Percentiles rank a stretch among this genome's conserved stretches.
Conservation (phyloP, 371 early-diverging fungal genomes). For the Funneliformis caledonium region DNA sequence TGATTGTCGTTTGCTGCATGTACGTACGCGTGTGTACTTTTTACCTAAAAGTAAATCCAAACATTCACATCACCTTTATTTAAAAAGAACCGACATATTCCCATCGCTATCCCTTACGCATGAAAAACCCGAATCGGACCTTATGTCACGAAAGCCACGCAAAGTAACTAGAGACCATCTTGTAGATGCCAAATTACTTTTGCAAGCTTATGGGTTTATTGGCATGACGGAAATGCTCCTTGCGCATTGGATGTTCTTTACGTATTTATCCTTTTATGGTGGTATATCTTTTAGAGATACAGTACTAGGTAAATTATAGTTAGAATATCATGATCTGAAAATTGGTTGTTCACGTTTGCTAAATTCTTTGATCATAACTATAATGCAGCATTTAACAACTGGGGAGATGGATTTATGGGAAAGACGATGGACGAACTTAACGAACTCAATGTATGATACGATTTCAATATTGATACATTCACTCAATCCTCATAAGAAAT, state of each 20-base stretch:
- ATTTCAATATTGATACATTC: too few relatives aligned
- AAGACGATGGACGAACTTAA: constrained; percentile 53
- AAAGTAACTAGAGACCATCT: constrained; percentile 64
- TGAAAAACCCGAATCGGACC: constrained; percentile 66
- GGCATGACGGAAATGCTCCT: constrained; percentile 64
- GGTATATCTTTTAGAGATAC: constrained; percentile 41
- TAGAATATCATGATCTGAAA: too few relatives aligned
- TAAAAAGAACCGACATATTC: constrained; percentile 48
- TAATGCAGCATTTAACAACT: constrained; percentile 59
- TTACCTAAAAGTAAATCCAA: neutral
- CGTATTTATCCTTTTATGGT: constrained; percentile 56
- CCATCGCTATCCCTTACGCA: constrained; percentile 69
- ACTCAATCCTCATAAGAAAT: too few relatives aligned
- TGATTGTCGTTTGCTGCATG: constrained; percentile 62
- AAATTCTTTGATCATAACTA: constrained; percentile 50
- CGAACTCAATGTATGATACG: constrained; percentile 38
- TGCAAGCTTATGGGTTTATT: constrained; percentile 69
- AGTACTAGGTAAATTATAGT: neutral
- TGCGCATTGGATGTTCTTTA: constrained; percentile 66
- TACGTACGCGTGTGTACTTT: neutral
- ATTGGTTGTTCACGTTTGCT: neutral
- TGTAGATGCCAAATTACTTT: constrained; percentile 56
- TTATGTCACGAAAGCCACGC: constrained; percentile 65
- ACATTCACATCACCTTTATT: too few relatives aligned
- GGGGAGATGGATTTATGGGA: constrained; percentile 55